Conservation (phyloP, 805 yeast species). For the Lachancea quebecensis region DNA sequence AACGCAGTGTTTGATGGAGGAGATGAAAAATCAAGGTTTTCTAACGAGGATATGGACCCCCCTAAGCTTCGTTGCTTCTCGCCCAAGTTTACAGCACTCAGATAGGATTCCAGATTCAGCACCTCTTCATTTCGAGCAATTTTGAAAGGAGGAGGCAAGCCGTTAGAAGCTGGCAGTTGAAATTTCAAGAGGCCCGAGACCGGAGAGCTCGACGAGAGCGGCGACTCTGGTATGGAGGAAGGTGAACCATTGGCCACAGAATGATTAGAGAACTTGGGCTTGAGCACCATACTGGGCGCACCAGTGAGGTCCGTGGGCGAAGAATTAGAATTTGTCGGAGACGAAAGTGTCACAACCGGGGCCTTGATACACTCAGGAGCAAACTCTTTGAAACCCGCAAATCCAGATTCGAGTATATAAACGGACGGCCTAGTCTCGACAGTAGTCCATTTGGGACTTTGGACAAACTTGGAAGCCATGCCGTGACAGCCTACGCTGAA, state of each 20-base stretch:
- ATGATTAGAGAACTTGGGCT: background rate
- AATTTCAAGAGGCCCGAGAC: slow-evolving; percentile 28
- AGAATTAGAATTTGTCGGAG: background rate
- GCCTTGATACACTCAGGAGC: slow-evolving; percentile 1
- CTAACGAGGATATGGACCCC: background rate
- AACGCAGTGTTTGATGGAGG: background rate
- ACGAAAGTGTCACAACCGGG: background rate
- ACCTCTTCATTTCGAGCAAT: slow-evolving; percentile 28
- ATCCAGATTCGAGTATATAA: slow-evolving; percentile 7
- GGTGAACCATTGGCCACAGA: slow-evolving; percentile 1
- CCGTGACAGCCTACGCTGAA: slow-evolving; percentile 25
- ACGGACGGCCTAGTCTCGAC: slow-evolving; percentile 1
- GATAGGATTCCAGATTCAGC: slow-evolving; percentile 25
- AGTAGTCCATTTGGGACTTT: slow-evolving; percentile 6
- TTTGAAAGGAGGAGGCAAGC: slow-evolving; percentile 19
- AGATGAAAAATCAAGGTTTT: background rate
- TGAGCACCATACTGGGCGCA: background rate
- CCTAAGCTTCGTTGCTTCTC: slow-evolving; percentile 11
- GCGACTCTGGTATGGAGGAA: slow-evolving; percentile 14
- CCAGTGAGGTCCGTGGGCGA: background rate
- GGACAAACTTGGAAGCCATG: slow-evolving; percentile 22
- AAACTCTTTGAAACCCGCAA: slow-evolving; percentile 1
- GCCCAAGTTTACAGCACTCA: slow-evolving; percentile 28
- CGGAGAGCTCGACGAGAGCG: slow-evolving; percentile 29
- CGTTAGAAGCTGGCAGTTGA: slow-evolving; percentile 23